A percentile compares a stretch with the other conserved stretches of the same genome.
These are phyloP conservation scores for Chlorella sp. DNA, from an alignment of 139 green algal species.

Conservation along the genomic window DNA sequence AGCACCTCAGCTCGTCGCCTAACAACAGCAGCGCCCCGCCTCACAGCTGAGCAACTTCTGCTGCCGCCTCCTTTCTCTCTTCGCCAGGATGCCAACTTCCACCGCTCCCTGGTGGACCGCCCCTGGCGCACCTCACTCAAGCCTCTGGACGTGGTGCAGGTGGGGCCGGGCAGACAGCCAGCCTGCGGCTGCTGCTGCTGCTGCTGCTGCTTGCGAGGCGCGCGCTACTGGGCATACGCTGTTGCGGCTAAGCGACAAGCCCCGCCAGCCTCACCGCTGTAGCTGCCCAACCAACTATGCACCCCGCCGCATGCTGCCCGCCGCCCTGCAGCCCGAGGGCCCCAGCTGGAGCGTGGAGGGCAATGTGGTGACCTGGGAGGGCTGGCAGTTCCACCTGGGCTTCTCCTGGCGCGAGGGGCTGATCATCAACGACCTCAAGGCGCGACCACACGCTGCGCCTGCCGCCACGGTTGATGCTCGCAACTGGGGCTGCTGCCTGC, in stretches of 20 bases:
- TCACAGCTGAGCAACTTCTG: no score
- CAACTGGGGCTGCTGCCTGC: no score
- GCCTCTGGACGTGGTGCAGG: slow-evolving; percentile 78
- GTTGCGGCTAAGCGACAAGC: no score
- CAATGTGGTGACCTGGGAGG: slow-evolving; percentile 81
- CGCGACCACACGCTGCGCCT: neutral
- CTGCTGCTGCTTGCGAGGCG: no score
- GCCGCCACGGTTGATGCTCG: no score
- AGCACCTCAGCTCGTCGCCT: no score
- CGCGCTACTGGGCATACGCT: no score
- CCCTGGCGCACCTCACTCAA: slow-evolving; percentile 65
- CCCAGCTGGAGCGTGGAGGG: slow-evolving; percentile 80
- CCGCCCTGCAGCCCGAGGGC: slow-evolving; percentile 72
- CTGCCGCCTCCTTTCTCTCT: no score
- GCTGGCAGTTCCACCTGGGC: slow-evolving; percentile 87
- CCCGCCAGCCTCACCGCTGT: no score
- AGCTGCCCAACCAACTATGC: no score
- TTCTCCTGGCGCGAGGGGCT: slow-evolving; percentile 94
- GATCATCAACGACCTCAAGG: slow-evolving; percentile 77
- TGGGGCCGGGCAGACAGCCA: neutral
- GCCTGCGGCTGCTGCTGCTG: neutral
- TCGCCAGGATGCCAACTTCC: slow-evolving; percentile 69
- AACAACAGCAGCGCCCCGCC: no score
- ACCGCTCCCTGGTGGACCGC: slow-evolving; percentile 50
- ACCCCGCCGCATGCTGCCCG: no score